Evolutionary conservation across 148 eudicot genomes (phyloP), one percentile per base, ranked within the genome.

Genomic region (Fagopyrum esculentum): DNA sequence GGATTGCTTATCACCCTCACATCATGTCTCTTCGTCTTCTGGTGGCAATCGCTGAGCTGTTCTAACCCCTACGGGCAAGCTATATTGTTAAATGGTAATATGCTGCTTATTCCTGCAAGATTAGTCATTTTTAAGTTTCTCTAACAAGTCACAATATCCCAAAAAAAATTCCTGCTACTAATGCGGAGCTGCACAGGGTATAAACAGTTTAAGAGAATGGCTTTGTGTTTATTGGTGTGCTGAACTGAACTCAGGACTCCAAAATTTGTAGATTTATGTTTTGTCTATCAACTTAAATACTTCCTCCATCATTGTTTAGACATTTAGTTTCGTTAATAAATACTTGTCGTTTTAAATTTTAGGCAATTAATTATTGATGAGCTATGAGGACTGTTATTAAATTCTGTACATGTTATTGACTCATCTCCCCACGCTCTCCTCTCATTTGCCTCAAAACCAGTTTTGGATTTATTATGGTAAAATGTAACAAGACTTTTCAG

Each of bases 31-130:
- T 56, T 84, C 76, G 80, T 96, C 83, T 96, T 96, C 82, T 89
- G 98, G 99, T 92, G 91, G 94, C 92, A 96, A 86, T 84, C 74
- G 5, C 80, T 96, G 74, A 90, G 84, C 82, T 92, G 60, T 83
- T 89, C 93, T 26, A 86, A 83, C 81, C 82, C 94, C 30, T 92
- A 90, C 78, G 99, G 86, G 7, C 89, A 86, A 72, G 99, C 98
- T 77, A 89, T 92, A 81, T 86, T 92, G 84, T 82, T 96, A 74
- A 87, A 92, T 61, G 98, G 98, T 96, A 86, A 86, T 75, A 55
- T 77, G 29, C 61, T 64, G 17, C 66, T 64, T 17, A 44, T 44
- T 16, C 63, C 44, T 48, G 59, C 9, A 9, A 48, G 3, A 48
- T 72, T 72, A 52, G 17, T 26, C 59, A 45, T 4, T 49, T 17